Base-by-base conservation (phyloP, 2,329 filamentous ascomycete genomes). In the Phialophora tarda region DNA sequence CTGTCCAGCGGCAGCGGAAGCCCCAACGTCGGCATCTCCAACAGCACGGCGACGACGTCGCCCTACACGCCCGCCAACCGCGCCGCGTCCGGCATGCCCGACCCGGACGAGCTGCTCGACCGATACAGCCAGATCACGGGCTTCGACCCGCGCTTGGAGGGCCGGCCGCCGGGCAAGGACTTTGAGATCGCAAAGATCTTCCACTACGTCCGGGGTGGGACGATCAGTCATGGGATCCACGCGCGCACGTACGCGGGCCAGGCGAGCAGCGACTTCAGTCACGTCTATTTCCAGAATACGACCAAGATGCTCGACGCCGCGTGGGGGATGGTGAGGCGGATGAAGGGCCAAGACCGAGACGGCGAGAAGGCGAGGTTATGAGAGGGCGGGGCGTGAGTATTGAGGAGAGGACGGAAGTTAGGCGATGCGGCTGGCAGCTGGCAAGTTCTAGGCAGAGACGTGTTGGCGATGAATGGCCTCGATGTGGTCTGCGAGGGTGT, bases 201-300 rank as follows among this genome's bases (percentile, higher is more conserved):
- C 56, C 62, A 69, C 34, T 54, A 53, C 41, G 44, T 69, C 14
- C 34, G 67, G 14, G 67, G 67, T 8, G 67, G 53, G 14, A 69
- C 67, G n/a, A 69, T 69, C 38, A 58, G 44, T 23, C 67, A 69
- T 48, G 67, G 67, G n/a, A 69, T 69, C 54, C 67, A 69, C 30
- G 67, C 67, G 3, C 47, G 67, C 26, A 69, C 67, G 12, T 63
- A 67, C 44, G 66, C 54, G 26, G 67, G 67, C n/a, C 67, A 69
- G 62, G 67, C 67, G 38, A 69, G 67, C 53, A 67, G 65, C 44
- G 67, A 69, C 8, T 65, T 65, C 24, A 63, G 57, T 17, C 65
- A 67, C 38, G 26, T 67, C 1, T 69, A 69, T 48, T 69, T 69
- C 38, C 47, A 65, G 38, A 69, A 69, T 38, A 69, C 67, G 8